Percentiles rank a stretch among this genome's conserved stretches.
These are phyloP conservation scores for Gossypium laxum DNA, from an alignment of 441 rosid genomes.

Conservation along the genomic window DNA sequence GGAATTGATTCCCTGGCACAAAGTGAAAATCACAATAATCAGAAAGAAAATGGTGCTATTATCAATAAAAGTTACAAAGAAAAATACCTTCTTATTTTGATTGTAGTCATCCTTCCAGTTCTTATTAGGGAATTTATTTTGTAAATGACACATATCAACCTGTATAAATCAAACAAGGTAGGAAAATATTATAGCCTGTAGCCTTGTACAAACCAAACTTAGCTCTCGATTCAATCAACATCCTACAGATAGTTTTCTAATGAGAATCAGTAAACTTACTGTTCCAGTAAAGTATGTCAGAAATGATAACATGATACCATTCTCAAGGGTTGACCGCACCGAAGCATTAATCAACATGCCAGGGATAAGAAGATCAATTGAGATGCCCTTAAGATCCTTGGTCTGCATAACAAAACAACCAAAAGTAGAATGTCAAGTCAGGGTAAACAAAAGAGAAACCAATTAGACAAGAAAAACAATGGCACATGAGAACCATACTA, in stretches of 20 bases:
- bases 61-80: not conserved
- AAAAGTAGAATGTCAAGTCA: not conserved
- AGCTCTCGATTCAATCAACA: not conserved
- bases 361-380: conserved; percentile 86
- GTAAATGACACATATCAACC: conserved; percentile 83
- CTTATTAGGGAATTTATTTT: conserved; percentile 45
- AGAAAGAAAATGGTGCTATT: not conserved
- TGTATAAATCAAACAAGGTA: conserved; percentile 28
- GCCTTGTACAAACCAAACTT: not conserved
- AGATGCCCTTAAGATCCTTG: conserved; percentile 77
- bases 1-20: not conserved
- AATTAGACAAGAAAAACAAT: not conserved
- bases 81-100: conserved; percentile 56
- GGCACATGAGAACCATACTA: conserved; percentile 40
- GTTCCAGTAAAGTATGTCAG: conserved; percentile 93
- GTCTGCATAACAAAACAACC: conserved; percentile 41
- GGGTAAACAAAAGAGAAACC: not conserved
- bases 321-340: conserved; percentile 79
- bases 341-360: conserved; percentile 93
- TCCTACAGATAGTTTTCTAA: not conserved
- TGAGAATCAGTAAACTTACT: conserved; percentile 41
- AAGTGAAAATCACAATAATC: not conserved
- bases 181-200: conserved; percentile 5
- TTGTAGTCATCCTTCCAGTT: conserved; percentile 72
- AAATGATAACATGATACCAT: conserved; percentile 78